These are phyloP conservation scores for Meredithiella fracta DNA, from an alignment of 2,329 filamentous ascomycete species.

Conservation along the genomic window DNA sequence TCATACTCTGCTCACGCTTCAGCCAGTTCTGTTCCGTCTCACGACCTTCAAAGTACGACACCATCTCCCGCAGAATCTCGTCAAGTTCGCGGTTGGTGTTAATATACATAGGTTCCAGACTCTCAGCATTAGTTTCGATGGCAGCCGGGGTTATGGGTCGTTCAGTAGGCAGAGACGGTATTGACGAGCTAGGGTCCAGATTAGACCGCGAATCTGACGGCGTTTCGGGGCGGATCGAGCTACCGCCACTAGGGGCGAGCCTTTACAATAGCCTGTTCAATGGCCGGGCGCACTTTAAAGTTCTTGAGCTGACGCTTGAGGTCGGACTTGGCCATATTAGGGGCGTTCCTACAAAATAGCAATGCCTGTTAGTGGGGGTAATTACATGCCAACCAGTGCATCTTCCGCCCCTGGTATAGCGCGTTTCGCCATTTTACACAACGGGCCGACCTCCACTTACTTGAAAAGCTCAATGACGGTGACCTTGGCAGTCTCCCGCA, in stretches of 20 bases:
- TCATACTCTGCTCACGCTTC: conserved; percentile 64
- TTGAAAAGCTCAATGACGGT: conserved; percentile 77
- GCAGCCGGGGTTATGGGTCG: conserved; percentile 41
- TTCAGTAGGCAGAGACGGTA: conserved; percentile 27
- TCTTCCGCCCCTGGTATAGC: conserved; percentile 1
- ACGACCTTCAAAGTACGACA: conserved; percentile 64
- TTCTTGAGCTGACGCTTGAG: conserved; percentile 72
- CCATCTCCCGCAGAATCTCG: conserved; percentile 70
- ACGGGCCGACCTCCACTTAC: conserved; percentile 27
- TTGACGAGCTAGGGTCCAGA: conserved; percentile 27
- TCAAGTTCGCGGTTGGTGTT: conserved; percentile 79
- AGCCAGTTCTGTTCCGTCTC: conserved; percentile 88
- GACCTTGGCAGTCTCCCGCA: conserved; percentile 68
- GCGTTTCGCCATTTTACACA: background rate
- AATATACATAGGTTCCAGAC: conserved; percentile 66
- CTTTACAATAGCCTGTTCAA: conserved; percentile 64
- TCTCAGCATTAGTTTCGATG: conserved; percentile 47
- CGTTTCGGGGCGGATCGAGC: conserved; percentile 26
- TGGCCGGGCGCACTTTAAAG: conserved; percentile 73
- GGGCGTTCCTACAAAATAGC: conserved; percentile 43
- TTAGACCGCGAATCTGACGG: conserved; percentile 22
- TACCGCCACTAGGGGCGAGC: conserved; percentile 37
- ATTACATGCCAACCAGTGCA: background rate
- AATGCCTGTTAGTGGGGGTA: background rate
- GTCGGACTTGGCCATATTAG: conserved; percentile 71